Evolutionary conservation across 106 monocot species (phyloP), one percentile per base, ranked within the genome.

Genomic region (Triglochin maritima): DNA sequence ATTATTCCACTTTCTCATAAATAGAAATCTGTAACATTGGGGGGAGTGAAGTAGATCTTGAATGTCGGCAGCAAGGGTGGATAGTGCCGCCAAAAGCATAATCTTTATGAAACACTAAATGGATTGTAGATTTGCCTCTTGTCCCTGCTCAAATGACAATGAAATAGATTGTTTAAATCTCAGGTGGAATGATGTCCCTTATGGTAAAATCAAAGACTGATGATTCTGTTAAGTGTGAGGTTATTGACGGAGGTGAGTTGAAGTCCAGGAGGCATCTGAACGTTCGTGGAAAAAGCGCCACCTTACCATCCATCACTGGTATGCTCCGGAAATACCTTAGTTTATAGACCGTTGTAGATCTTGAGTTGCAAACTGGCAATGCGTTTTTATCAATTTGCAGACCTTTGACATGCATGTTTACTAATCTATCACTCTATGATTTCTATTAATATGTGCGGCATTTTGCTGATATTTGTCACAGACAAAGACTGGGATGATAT

Each of bases 401-500:
- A 50, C 4, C 9, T 12, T 12, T 66, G 47, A 6, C 49, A 45
- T 6, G 5, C 7, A 46, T 47, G 1, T 46, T 48, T 64, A 52
- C n/a, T 3, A 47, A 55, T 49, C 58, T 46, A 29, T 29, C 29
- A 29, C 29, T 29, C 29, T 29, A 29, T 29, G 29, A 29, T 29
- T 29, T 29, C 41, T 54, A 48, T 8, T 14, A 53, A 6, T n/a
- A 54, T 60, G 7, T 56, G 29, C 66, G 3, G 15, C 53, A 52
- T 51, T 66, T 47, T 80, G 48, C 44, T 57, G 65, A 53, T 68
- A 59, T 65, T 16, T 63, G 43, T 46, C 74, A 52, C 81, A 96
- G 96, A 96, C n/a, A 96, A 96, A 67, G 96, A 96, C 72, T 96
- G 96, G 96, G 96, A 96, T 59, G 96, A 96, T 76, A 96, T 96